Percentiles rank a stretch among this genome's conserved stretches.
Conservation (phyloP, 176 grass and related monocot species). For the Cenchrus purpureus region DNA sequence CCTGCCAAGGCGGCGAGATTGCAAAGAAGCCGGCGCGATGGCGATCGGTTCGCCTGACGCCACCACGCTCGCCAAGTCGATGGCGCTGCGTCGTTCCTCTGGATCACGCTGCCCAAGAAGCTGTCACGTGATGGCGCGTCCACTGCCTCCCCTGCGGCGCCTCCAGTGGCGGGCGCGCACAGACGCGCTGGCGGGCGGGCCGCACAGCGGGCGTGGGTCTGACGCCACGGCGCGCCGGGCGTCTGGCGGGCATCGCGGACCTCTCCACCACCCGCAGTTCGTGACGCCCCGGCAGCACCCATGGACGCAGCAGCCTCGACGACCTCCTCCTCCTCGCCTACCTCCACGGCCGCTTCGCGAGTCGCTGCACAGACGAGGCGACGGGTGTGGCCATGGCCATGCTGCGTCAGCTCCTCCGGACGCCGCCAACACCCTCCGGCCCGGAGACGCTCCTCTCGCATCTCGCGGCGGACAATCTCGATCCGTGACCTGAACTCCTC, state of each 20-base stretch:
- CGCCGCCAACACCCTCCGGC: no score
- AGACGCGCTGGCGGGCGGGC: no score
- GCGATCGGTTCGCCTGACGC: constrained; percentile 54
- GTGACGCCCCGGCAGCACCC: constrained; percentile 49
- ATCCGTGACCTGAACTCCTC: no score
- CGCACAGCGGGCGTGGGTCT: no score
- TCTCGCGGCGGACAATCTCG: no score
- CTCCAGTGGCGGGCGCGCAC: no score
- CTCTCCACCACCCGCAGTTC: constrained; percentile 69
- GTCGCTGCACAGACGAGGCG: neutral
- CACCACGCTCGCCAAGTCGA: constrained; percentile 37
- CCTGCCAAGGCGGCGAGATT: neutral
- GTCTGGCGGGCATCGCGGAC: constrained; percentile 44
- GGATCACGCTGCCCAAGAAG: constrained; percentile 59
- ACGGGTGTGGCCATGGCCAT: no score
- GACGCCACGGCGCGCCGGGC: no score
- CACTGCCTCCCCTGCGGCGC: no score
- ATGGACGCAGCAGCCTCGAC: constrained; percentile 62
- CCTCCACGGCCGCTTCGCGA: constrained; percentile 55
- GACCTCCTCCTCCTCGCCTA: constrained; percentile 66
- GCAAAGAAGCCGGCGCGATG: neutral
- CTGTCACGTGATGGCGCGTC: no score
- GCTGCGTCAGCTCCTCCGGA: no score
- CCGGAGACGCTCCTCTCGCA: no score
- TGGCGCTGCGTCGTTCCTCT: constrained; percentile 55